Conservation (phyloP, 2,329 filamentous ascomycete genomes). For the Septoria petroselini region DNA sequence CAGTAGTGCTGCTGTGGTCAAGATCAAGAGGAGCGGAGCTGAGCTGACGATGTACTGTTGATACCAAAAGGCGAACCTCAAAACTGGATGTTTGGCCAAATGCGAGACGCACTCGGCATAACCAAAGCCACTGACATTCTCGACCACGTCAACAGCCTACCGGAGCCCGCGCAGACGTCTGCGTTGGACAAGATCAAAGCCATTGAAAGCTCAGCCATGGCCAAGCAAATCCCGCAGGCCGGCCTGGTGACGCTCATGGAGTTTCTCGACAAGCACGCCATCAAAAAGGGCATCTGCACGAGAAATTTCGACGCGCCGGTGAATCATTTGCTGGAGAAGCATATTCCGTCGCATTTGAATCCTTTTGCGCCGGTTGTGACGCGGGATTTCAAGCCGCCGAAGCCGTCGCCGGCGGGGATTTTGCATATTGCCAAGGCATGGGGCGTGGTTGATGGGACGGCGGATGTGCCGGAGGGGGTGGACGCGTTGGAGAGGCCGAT, state of each 20-base stretch:
- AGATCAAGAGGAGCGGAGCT: too few species aligned
- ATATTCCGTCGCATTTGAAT: conserved; percentile 59
- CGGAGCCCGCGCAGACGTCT: conserved; percentile 51
- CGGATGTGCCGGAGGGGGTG: conserved; percentile 33
- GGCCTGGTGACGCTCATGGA: conserved; percentile 75
- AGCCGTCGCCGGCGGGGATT: conserved; percentile 84
- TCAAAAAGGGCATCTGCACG: conserved; percentile 86
- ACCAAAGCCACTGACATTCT: conserved; percentile 75
- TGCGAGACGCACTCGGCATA: conserved; percentile 74
- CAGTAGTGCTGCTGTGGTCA: conserved; percentile 22
- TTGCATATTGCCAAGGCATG: conserved; percentile 77
- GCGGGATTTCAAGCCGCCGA: conserved; percentile 75
- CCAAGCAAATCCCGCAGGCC: conserved; percentile 72
- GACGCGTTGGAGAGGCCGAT: conserved; percentile 21
- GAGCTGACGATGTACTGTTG: not conserved
- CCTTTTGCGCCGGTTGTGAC: conserved; percentile 77
- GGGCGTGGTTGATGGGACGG: conserved; percentile 53
- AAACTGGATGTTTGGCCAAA: conserved; percentile 91
- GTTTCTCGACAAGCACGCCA: conserved; percentile 65
- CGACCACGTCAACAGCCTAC: conserved; percentile 75
- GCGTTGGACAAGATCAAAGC: conserved; percentile 71
- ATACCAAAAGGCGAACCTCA: conserved; percentile 68
- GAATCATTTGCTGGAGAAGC: conserved; percentile 68
- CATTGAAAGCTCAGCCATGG: conserved; percentile 81
- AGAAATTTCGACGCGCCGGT: conserved; percentile 87